Conservation (phyloP, 2,329 filamentous ascomycete species). For the Knufia petricola region DNA sequence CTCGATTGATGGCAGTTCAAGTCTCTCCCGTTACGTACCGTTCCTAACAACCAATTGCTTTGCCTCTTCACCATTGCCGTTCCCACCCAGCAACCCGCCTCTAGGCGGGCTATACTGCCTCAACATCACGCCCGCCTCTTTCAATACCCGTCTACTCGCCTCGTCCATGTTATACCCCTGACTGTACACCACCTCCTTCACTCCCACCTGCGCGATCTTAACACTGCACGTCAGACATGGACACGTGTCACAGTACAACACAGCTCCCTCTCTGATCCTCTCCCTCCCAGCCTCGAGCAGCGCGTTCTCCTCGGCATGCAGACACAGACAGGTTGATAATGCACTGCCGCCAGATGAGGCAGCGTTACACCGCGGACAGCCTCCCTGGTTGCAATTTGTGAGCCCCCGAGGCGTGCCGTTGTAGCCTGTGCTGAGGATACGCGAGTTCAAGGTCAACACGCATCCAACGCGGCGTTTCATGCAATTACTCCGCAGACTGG, state of each 20-base stretch:
- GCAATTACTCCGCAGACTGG: constrained; percentile 84
- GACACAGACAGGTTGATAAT: constrained; percentile 79
- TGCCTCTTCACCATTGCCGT: not conserved
- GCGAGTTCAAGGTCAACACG: constrained; percentile 68
- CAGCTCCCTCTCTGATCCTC: constrained; percentile 69
- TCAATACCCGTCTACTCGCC: constrained; percentile 70
- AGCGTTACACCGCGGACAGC: constrained; percentile 79
- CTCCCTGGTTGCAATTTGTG: constrained; percentile 84
- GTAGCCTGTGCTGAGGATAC: constrained; percentile 91
- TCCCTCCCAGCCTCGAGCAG: constrained; percentile 88
- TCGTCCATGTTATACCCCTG: constrained; percentile 91
- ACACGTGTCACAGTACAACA: constrained; percentile 91
- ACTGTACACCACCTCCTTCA: constrained; percentile 88
- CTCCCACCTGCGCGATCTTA: constrained; percentile 95
- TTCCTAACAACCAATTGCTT: constrained; percentile 11
- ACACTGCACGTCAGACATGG: constrained; percentile 96
- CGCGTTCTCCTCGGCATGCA: constrained; percentile 98
- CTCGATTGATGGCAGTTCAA: too few species aligned
- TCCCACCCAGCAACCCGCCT: constrained; percentile 15
- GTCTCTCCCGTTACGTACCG: not conserved
- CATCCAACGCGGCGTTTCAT: constrained; percentile 97
- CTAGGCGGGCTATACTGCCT: constrained; percentile 56
- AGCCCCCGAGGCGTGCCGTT: constrained; percentile 91
- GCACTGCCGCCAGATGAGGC: constrained; percentile 55
- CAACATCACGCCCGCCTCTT: constrained; percentile 71